Evolutionary conservation across 2,329 filamentous ascomycete genomes (phyloP).

Genomic region (Colletotrichum tofieldiae): DNA sequence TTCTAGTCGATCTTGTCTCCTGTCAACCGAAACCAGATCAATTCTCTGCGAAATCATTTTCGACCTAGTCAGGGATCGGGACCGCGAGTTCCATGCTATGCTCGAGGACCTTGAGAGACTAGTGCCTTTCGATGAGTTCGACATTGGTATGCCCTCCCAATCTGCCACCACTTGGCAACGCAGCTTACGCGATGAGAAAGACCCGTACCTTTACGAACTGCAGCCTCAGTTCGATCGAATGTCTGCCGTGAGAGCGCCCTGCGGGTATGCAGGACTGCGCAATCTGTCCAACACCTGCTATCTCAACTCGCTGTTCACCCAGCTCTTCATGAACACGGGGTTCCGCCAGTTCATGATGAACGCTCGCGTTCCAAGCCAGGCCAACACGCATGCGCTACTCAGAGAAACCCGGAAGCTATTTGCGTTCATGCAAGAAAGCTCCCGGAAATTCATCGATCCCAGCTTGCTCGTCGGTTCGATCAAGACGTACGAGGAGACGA

Average conservation of each 20-base stretch:
- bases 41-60: constrained; percentile 75
- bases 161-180: not conserved
- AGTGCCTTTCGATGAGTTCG: constrained; percentile 58
- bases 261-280: constrained; percentile 89
- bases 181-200: constrained; percentile 44
- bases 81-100: constrained; percentile 64
- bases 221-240: constrained; percentile 74
- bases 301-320: constrained; percentile 93
- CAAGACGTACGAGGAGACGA: constrained; percentile 84
- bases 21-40: constrained; percentile 70
- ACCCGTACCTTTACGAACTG: constrained; percentile 75
- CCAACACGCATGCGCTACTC: constrained; percentile 77
- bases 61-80: constrained; percentile 67
- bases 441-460: constrained; percentile 81
- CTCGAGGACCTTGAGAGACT: constrained; percentile 67
- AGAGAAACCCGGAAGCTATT: constrained; percentile 87
- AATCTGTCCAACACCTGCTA: constrained; percentile 98
- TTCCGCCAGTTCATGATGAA: constrained; percentile 89
- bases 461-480: constrained; percentile 81
- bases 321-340: constrained; percentile 94
- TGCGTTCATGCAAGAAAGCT: constrained; percentile 87
- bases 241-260: constrained; percentile 79
- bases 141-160: constrained; percentile 24
- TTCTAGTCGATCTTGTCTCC: constrained; percentile 48
- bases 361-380: constrained; percentile 69